Base-by-base conservation (phyloP, 2,329 filamentous ascomycete genomes). In the Zasmidium angulare region DNA sequence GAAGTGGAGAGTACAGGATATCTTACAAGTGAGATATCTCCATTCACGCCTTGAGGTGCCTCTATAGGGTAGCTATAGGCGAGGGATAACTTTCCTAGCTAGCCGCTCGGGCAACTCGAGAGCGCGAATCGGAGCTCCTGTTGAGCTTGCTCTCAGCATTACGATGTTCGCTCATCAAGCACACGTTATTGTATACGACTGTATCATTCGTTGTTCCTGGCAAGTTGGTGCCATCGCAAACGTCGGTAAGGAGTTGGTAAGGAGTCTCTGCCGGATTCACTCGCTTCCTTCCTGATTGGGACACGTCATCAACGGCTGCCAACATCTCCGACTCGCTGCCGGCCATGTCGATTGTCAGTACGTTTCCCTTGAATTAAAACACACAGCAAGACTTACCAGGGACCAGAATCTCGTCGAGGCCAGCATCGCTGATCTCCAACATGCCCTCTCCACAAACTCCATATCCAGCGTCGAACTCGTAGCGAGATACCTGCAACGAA, bases 401-500 rank as follows among this genome's bases (percentile, higher is more conserved):
- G 17, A 36, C 2, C 49, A 71, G 68, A 68, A 71, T 56, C 72
- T 82, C 23, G 74, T 82, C n/a, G 81, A 82, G 64, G 78, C 80
- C 40, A 77, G 70, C 58, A 81, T 83, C 50, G 66, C 71, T 3
- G 76, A 80, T 29, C 74, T 83, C 1, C 71, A 75, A 50, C 49
- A 70, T 47, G 81, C 79, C 20, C 74, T 84, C 11, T 63, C 69
- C 14, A 66, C 70, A 3, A 76, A 78, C 29, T 57, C 62, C 12
- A 67, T 77, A 26, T 80, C 77, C 17, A 78, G 76, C 55, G 78
- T 81, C 46, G 78, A 79, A 19, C 67, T 84, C 2, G 75, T 78
- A 4, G 71, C 77, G 7, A 72, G 72, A 47, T 80, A 82, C 63
- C 72, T 83, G 2, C 76, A 72, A 40, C 79, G 81, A 6, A 81